Percentiles rank a stretch among this genome's conserved stretches.
phyloP scores from a whole-genome alignment of 2,329 filamentous ascomycete species.

The Metarhizium brunneum region DNA sequence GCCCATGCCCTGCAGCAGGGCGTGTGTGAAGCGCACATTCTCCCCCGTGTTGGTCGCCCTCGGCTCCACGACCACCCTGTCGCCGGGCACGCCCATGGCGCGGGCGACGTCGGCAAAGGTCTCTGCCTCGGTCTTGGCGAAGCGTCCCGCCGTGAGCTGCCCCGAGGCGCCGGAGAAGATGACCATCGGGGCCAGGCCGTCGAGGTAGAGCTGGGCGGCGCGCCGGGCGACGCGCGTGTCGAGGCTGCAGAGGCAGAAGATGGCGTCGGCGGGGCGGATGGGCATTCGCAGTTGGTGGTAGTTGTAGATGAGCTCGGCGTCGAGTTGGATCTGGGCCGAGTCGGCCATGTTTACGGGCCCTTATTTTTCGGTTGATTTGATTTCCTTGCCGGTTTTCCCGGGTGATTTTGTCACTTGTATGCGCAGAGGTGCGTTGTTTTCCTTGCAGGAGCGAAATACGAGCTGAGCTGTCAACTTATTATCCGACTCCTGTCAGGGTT shows the following conservation, averaged over 20 bases:
- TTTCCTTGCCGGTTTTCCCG: too few species aligned
- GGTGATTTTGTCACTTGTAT: background rate
- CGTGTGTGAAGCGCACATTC: constrained; percentile 34
- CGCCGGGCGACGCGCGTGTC: constrained; percentile 33
- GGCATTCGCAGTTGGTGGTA: constrained; percentile 33
- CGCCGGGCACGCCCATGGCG: constrained; percentile 28
- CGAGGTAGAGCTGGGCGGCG: constrained; percentile 32
- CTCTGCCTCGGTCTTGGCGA: constrained; percentile 31
- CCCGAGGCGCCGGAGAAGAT: constrained; percentile 36
- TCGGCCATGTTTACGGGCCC: background rate
- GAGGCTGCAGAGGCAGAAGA: constrained; percentile 39
- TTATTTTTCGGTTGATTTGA: too few species aligned
- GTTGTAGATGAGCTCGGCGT: constrained; percentile 31
- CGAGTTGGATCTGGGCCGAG: constrained; percentile 9
- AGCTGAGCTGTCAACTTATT: background rate
- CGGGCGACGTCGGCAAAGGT: constrained; percentile 32
- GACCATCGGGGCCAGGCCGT: constrained; percentile 26
- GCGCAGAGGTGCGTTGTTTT: background rate
- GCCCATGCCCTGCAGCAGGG: too few species aligned
- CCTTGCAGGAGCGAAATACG: background rate
- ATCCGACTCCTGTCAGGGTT: background rate
- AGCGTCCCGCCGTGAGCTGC: constrained; percentile 24
- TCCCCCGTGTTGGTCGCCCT: constrained; percentile 35
- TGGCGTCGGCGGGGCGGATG: constrained; percentile 26
- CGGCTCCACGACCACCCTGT: constrained; percentile 29